Evolutionary conservation across 2,329 filamentous ascomycete species (phyloP).

Genomic region (Cadophora gregata): DNA sequence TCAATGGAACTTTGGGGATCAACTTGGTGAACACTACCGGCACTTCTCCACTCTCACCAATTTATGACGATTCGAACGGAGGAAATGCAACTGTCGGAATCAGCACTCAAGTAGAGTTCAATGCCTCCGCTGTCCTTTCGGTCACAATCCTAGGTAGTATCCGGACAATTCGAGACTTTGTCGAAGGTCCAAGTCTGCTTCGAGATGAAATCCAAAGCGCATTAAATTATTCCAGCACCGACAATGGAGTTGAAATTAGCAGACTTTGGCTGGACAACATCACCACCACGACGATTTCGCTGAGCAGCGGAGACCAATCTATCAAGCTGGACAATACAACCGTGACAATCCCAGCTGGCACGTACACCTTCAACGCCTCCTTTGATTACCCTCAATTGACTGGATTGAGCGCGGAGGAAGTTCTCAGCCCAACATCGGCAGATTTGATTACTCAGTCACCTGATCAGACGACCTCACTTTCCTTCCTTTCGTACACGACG

Average conservation of each 20-base stretch:
- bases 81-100: slow-evolving; percentile 57
- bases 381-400: slow-evolving; percentile 67
- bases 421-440: slow-evolving; percentile 55
- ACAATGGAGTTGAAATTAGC: slow-evolving; percentile 53
- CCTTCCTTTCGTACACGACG: slow-evolving; percentile 67
- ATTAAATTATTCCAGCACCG: slow-evolving; percentile 49
- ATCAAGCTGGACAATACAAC: slow-evolving; percentile 51
- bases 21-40: slow-evolving; percentile 56
- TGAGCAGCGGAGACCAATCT: slow-evolving; percentile 48
- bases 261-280: slow-evolving; percentile 67
- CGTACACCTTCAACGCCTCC: slow-evolving; percentile 62
- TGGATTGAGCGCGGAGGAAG: slow-evolving; percentile 55
- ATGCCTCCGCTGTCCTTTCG: slow-evolving; percentile 60
- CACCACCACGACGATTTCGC: slow-evolving; percentile 59
- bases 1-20: slow-evolving; percentile 60
- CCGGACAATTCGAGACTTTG: slow-evolving; percentile 66
- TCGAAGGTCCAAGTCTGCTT: slow-evolving; percentile 61
- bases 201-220: slow-evolving; percentile 60
- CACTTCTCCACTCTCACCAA: slow-evolving; percentile 53
- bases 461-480: slow-evolving; percentile 58
- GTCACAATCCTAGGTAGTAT: slow-evolving; percentile 66
- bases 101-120: slow-evolving; percentile 59
- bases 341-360: slow-evolving; percentile 56
- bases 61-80: slow-evolving; percentile 46
- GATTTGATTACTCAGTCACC: slow-evolving; percentile 53